These are phyloP conservation scores for Edaphochlamys debaryana DNA, from an alignment of 139 green algal genomes.

Conservation along the genomic window DNA sequence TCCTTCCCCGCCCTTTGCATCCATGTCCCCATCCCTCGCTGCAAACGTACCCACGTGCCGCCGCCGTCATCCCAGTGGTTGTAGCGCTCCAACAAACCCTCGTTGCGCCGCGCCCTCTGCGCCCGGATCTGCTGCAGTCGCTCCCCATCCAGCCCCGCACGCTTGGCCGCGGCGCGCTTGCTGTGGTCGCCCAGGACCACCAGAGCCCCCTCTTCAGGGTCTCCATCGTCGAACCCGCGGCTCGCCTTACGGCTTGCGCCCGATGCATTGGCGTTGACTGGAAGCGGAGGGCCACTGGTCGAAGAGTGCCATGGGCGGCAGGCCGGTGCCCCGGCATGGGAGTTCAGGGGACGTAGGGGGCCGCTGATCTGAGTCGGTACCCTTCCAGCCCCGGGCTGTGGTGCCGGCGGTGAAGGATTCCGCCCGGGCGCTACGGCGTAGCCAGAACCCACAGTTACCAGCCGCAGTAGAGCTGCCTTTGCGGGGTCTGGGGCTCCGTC, in stretches of 20 bases:
- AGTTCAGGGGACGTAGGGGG: too few relatives aligned
- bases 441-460: too few relatives aligned
- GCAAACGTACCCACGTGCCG: slow-evolving; percentile 7
- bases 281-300: not conserved
- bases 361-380: too few relatives aligned
- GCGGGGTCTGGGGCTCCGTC: too few relatives aligned
- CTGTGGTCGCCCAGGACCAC: slow-evolving; percentile 83
- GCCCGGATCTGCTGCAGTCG: slow-evolving; percentile 76
- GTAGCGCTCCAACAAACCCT: not conserved
- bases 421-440: too few relatives aligned
- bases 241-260: not conserved
- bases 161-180: slow-evolving; percentile 90
- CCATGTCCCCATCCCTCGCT: not conserved
- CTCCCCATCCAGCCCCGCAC: slow-evolving; percentile 86
- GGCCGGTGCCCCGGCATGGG: too few relatives aligned
- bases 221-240: not conserved
- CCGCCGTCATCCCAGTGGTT: slow-evolving; percentile 32
- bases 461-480: too few relatives aligned
- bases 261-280: not conserved
- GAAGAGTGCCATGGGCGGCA: too few relatives aligned
- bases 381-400: too few relatives aligned
- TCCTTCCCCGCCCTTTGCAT: not conserved
- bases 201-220: slow-evolving; percentile 61
- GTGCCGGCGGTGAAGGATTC: too few relatives aligned
- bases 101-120: not conserved